Percentiles rank a stretch among this genome's conserved stretches.
These are phyloP conservation scores for Coprinellus micaceus DNA, from an alignment of 768 basidiomycete genomes.

Conservation along the genomic window DNA sequence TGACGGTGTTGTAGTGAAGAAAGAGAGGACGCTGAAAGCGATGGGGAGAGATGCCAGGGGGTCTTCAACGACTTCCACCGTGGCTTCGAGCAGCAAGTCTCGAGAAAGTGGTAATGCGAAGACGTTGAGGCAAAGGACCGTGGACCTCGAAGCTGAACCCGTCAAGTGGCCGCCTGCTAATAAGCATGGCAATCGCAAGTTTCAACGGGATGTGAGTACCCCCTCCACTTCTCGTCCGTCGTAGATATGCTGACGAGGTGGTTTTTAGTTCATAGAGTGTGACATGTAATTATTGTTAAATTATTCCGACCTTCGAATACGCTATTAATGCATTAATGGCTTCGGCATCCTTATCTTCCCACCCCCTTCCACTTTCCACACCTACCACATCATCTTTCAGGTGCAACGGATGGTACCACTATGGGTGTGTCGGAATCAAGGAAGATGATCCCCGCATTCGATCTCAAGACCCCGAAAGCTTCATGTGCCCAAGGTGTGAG, in stretches of 20 bases:
- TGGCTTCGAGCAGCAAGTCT: not conserved
- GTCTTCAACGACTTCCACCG: not conserved
- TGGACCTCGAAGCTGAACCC: not conserved
- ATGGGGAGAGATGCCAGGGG: not conserved
- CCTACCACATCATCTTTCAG: slow-evolving; percentile 18
- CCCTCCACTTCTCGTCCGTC: not conserved
- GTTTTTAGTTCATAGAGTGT: slow-evolving; percentile 25
- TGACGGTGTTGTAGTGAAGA: not conserved
- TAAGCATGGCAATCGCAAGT: slow-evolving; percentile 2
- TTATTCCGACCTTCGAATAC: not conserved
- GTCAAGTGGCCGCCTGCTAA: slow-evolving; percentile 5
- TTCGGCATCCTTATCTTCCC: not conserved
- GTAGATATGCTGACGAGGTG: not conserved
- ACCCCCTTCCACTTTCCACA: not conserved
- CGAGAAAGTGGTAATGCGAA: not conserved
- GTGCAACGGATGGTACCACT: slow-evolving; percentile 47
- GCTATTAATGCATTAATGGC: not conserved
- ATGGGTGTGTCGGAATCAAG: slow-evolving; percentile 41
- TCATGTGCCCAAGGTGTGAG: slow-evolving; percentile 40
- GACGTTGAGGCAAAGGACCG: not conserved
- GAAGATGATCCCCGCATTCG: slow-evolving; percentile 30
- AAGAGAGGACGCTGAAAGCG: not conserved
- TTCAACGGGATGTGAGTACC: slow-evolving; percentile 4
- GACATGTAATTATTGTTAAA: slow-evolving; percentile 15
- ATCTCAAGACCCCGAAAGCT: slow-evolving; percentile 18